Evolutionary conservation across 2,329 filamentous ascomycete species (phyloP).

Genomic region (Escovopsis sp.): DNA sequence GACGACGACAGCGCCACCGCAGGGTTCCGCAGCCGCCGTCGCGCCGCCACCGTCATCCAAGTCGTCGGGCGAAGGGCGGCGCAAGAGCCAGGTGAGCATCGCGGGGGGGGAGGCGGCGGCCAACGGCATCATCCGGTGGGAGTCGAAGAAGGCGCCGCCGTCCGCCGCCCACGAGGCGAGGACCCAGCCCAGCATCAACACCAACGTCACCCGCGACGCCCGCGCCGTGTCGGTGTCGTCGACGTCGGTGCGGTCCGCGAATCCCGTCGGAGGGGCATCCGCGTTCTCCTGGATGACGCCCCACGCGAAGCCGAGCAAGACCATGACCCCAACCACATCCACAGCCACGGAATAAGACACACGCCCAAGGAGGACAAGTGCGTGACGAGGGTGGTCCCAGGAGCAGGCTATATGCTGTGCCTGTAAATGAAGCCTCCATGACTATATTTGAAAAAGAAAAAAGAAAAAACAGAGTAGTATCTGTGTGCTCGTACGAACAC

Average conservation of each 20-base stretch:
- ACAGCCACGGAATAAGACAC: slow-evolving; percentile 12
- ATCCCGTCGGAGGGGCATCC: slow-evolving; percentile 82
- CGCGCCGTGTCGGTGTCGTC: slow-evolving; percentile 19
- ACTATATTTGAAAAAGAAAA: too few species aligned
- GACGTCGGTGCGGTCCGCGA: slow-evolving; percentile 44
- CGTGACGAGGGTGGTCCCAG: not conserved
- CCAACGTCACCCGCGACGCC: slow-evolving; percentile 21
- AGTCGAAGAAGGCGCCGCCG: slow-evolving; percentile 29
- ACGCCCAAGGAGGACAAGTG: too few species aligned
- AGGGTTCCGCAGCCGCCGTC: too few species aligned
- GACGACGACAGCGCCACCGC: too few species aligned
- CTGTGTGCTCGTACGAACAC: too few species aligned
- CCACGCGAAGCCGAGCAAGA: slow-evolving; percentile 19
- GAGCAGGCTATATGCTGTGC: too few species aligned
- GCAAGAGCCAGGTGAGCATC: slow-evolving; percentile 34
- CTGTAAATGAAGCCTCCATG: too few species aligned
- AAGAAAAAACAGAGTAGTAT: too few species aligned
- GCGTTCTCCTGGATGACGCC: slow-evolving; percentile 86
- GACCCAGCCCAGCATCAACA: not conserved
- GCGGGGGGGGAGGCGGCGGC: slow-evolving; percentile 12
- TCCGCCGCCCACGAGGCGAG: not conserved
- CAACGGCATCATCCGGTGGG: slow-evolving; percentile 31
- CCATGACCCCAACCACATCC: slow-evolving; percentile 14
- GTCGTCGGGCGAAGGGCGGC: slow-evolving; percentile 30
- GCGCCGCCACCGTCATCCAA: slow-evolving; percentile 23